Base-by-base conservation (phyloP, 352 stramenopile genomes). In the Globisporangium acanthophoron region DNA sequence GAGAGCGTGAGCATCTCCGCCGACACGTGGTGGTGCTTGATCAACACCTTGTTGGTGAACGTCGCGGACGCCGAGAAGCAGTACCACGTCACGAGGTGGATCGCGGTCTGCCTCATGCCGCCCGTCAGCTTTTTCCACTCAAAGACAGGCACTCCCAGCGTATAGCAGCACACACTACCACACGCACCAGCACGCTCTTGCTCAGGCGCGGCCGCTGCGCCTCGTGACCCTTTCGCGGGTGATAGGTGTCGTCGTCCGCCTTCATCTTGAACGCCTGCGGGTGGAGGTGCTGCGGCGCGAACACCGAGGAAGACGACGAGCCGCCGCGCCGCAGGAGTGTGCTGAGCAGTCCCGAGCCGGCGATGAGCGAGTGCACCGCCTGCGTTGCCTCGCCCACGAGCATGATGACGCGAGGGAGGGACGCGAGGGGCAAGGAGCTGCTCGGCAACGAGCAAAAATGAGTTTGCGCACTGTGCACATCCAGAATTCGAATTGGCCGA, bases 31-130 rank as follows among this genome's bases (percentile, higher is more conserved):
- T 94, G 73, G 70, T 94, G 75, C 65, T 94, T 94, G 70, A 94
- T 92, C 52, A 94, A 59, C 40, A 87, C 70, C 49, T 91, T 92
- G 67, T 94, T 94, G 21, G 80, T 92, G 66, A 94, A 94, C 20
- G 85, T 94, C 49, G 82, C 67, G 5, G 66, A 67, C 12, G 80
- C 83, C 56, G 85, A 92, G 69, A 94, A 94, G 56, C 85, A 72
- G 56, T 94, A 92, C 85, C 85, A 94, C 40, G 85, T 66, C 48
- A 70, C 45, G 48, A 94, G 52, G 49, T 77, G 59, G 27, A 68
- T 56, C 41, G 77, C 59, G 8, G 71, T 80, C 73, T 85, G 24
- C 18, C 46, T 7, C 13, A 24, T 15, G 4, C 27, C 49, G 13
- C 7, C 8, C 13, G 3, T 48, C 16, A 11, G 41, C 9, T 20